A percentile compares a stretch with the other conserved stretches of the same genome.
These are phyloP conservation scores for Backusella tarrabulga DNA, from an alignment of 192 early-diverging fungal species.

Conservation along the genomic window DNA sequence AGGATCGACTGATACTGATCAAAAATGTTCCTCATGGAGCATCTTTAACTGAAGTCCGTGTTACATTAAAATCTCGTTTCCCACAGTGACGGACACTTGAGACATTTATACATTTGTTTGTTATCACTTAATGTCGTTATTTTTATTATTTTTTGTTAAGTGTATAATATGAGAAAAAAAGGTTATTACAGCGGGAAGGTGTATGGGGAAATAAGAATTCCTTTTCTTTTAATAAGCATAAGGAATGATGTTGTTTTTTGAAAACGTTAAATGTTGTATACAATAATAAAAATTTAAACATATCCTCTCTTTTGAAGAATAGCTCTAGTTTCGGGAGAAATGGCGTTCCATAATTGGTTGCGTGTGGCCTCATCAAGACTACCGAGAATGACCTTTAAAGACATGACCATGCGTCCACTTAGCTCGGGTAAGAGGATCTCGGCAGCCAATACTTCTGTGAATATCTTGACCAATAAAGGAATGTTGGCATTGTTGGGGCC, in stretches of 20 bases:
- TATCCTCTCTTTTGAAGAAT: conserved; percentile 32
- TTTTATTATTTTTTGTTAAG: background rate
- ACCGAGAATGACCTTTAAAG: conserved; percentile 48
- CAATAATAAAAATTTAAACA: conserved; percentile 18
- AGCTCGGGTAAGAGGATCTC: conserved; percentile 44
- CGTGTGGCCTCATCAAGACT: conserved; percentile 45
- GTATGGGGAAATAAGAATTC: background rate
- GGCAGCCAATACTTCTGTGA: conserved; percentile 61
- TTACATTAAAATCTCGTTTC: too few relatives aligned
- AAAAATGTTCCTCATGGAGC: too few relatives aligned
- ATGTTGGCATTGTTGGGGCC: conserved; percentile 63
- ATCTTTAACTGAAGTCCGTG: too few relatives aligned
- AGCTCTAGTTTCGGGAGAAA: conserved; percentile 44
- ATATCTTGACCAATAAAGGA: conserved; percentile 56
- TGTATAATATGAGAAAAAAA: background rate
- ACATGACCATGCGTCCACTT: conserved; percentile 50
- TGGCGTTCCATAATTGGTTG: conserved; percentile 55
- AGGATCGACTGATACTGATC: too few relatives aligned
- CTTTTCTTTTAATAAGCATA: background rate
- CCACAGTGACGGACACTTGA: background rate
- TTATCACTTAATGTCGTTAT: too few relatives aligned
- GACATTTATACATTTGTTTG: background rate
- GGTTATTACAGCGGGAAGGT: background rate
- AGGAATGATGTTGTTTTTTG: background rate
- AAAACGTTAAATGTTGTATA: background rate